Percentiles rank a stretch among this genome's conserved stretches.
Conservation (phyloP, 164 flowering plant genomes). For the Kingdonia uniflora region DNA sequence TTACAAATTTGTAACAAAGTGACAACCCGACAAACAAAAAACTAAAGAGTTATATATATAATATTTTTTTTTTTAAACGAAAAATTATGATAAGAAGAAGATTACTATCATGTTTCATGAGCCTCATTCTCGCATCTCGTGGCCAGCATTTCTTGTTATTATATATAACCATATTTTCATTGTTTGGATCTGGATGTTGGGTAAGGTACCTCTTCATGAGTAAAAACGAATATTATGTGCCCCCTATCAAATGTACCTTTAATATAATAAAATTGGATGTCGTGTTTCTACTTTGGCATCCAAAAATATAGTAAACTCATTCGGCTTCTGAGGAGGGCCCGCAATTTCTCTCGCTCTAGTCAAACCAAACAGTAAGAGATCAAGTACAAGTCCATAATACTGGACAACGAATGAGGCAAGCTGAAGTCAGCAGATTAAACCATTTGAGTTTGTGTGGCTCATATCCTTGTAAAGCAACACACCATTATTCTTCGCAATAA, state of each 20-base stretch:
- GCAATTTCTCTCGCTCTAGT: conserved; percentile 99
- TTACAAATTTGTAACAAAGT: no score
- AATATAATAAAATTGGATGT: conserved; percentile 91
- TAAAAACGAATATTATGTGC: conserved; percentile 89
- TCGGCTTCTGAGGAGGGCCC: conserved; percentile 98
- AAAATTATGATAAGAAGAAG: neutral
- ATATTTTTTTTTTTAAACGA: no score
- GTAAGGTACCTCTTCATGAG: conserved; percentile 99
- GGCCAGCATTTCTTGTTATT: conserved; percentile 99
- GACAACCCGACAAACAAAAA: no score
- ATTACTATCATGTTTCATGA: no score
- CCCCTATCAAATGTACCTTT: conserved; percentile 90
- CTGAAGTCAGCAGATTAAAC: conserved; percentile 95
- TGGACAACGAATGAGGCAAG: conserved; percentile 99
- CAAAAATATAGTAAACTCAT: conserved; percentile 90
- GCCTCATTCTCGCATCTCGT: conserved; percentile 99
- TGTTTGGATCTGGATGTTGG: conserved; percentile 99
- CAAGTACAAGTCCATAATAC: no score
- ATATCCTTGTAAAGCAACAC: conserved; percentile 96
- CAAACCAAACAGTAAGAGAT: conserved; percentile 94
- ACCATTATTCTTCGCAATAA: conserved; percentile 96
- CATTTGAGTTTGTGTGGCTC: conserved; percentile 98
- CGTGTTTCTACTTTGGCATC: conserved; percentile 87
- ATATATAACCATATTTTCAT: conserved; percentile 99
- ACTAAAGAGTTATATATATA: no score